Conservation (phyloP, 2,329 filamentous ascomycete genomes). For the Colletotrichum falcatum region DNA sequence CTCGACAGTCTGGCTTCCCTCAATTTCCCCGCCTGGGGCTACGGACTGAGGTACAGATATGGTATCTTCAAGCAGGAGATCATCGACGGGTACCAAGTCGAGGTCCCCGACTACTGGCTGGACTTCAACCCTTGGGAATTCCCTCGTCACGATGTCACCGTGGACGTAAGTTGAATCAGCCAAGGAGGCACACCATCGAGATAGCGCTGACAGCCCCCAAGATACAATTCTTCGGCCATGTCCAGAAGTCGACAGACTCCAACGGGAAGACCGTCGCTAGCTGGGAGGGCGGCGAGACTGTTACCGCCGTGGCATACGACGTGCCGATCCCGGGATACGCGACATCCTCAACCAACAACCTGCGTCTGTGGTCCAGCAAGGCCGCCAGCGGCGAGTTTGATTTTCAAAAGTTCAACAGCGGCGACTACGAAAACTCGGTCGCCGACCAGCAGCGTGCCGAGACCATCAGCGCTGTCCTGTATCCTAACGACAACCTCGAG, state of each 20-base stretch:
- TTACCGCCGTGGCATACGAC: slow-evolving; percentile 93
- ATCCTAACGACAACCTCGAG: slow-evolving; percentile 97
- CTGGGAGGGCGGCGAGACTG: slow-evolving; percentile 95
- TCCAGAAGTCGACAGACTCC: slow-evolving; percentile 79
- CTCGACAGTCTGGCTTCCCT: slow-evolving; percentile 94
- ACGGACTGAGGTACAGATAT: slow-evolving; percentile 94
- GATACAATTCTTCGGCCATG: slow-evolving; percentile 94
- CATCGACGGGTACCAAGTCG: slow-evolving; percentile 96
- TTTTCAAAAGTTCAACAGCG: slow-evolving; percentile 99
- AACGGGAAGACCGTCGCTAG: slow-evolving; percentile 79
- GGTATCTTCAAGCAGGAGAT: slow-evolving; percentile 99
- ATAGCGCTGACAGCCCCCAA: background rate
- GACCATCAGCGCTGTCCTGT: slow-evolving; percentile 96
- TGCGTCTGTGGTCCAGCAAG: slow-evolving; percentile 97
- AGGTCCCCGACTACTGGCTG: slow-evolving; percentile 98
- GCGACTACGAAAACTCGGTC: slow-evolving; percentile 97
- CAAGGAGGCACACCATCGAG: background rate
- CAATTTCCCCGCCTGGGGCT: slow-evolving; percentile 97
- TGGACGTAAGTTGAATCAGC: slow-evolving; percentile 72
- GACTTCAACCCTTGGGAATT: slow-evolving; percentile 99
- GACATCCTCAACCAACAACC: slow-evolving; percentile 93
- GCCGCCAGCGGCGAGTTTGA: slow-evolving; percentile 97
- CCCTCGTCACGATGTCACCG: slow-evolving; percentile 91
- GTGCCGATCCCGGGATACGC: slow-evolving; percentile 91
- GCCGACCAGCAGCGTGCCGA: slow-evolving; percentile 99